Evolutionary conservation across 768 basidiomycete species (phyloP), one percentile per base, ranked within the genome.

Genomic region (Clitopilus hobsonii): DNA sequence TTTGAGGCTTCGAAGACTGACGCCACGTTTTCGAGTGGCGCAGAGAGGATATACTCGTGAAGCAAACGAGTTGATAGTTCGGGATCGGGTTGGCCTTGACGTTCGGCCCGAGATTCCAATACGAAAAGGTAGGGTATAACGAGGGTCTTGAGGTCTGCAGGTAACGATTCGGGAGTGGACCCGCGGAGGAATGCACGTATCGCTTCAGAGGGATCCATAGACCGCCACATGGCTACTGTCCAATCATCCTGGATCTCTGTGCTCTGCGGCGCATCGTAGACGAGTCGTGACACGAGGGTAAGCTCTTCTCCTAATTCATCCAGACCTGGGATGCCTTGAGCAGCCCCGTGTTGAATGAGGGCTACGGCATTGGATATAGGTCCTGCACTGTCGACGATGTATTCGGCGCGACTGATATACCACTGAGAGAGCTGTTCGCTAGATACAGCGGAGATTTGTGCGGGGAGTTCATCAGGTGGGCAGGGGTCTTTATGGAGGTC

Each of bases 41-140:
- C 77, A 8, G 75, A 71, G 49, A 93, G 79, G 38, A 91, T 76
- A 60, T 87, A 90, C 50, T 92, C 82, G 63, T 89, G 81, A 14
- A 92, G 77, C 5, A 87, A 66, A 16, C 84, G 84, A 5, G 72
- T 80, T 23, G 82, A 81, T n/a, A 94, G 71, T 14, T 68, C 66
- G 14, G 85, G 77, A 65, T 94, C 89, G 0, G 91, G 83, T 8
- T 68, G 65, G 14, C 92, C 91, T 14, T 81, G 71, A 22, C 95
- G 87, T 70, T 98, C 95, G 45, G 86, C 83, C 20, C 89, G 86
- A 20, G 92, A 80, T 69, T 98, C 94, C 25, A 98, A 77, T 22
- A 98, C 93, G 61, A 88, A 95, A 0, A 98, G 81, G 67, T 97
- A 99, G 2, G 96, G 96, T 69, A 94, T 78, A 29, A 96, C 91